Evolutionary conservation across 2,329 filamentous ascomycete species (phyloP).

Genomic region (Colletotrichum sp.): DNA sequence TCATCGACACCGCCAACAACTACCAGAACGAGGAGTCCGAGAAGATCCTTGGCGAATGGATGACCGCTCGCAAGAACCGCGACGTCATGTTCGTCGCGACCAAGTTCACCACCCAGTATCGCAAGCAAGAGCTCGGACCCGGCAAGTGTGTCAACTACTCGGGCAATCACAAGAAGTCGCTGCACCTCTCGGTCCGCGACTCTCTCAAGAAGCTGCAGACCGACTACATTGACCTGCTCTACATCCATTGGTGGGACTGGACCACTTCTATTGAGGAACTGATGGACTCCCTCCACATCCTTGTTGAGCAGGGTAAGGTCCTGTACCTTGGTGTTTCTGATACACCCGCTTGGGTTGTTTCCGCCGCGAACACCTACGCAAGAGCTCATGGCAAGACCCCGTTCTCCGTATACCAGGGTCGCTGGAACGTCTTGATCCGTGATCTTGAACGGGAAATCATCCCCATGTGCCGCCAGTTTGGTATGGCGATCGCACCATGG

Average conservation of each 20-base stretch:
- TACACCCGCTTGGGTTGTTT: conserved; percentile 44
- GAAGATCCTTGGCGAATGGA: conserved; percentile 63
- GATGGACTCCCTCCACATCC: conserved; percentile 45
- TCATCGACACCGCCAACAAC: conserved; percentile 68
- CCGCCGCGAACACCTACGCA: conserved; percentile 43
- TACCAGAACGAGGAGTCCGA: conserved; percentile 66
- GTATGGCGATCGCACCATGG: conserved; percentile 64
- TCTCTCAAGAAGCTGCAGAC: conserved; percentile 51
- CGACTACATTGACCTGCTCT: conserved; percentile 49
- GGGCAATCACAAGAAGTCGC: conserved; percentile 47
- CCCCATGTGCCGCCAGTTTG: conserved; percentile 44
- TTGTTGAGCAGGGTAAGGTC: conserved; percentile 46
- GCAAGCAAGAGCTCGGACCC: conserved; percentile 35
- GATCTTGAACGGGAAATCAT: conserved; percentile 47
- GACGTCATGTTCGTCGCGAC: conserved; percentile 61
- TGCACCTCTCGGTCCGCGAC: conserved; percentile 47
- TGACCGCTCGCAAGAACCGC: conserved; percentile 51
- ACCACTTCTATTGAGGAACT: conserved; percentile 46
- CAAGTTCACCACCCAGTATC: conserved; percentile 60
- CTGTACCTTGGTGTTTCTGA: conserved; percentile 46
- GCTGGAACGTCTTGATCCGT: conserved; percentile 37
- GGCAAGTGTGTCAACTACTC: conserved; percentile 42
- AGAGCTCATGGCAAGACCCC: conserved; percentile 36
- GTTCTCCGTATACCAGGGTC: conserved; percentile 45
- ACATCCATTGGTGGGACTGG: conserved; percentile 51